A percentile compares a stretch with the other conserved stretches of the same genome.
Conservation (phyloP, 1,139 yeast genomes). For the Saccharomyces uvarum region DNA sequence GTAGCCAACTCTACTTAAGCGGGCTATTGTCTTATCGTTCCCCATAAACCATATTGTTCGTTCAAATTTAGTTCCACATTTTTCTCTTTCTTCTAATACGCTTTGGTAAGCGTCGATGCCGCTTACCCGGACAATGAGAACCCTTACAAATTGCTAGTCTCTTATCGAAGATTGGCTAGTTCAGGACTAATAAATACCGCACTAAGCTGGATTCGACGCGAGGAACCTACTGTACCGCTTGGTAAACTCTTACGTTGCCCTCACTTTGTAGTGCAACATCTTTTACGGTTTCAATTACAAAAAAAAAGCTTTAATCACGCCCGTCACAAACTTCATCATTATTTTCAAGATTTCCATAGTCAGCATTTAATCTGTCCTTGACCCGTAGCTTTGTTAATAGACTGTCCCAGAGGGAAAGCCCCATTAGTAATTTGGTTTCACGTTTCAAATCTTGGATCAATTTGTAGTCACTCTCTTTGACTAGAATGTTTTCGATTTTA, state of each 20-base stretch:
- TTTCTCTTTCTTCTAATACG: neutral
- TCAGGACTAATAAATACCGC: neutral
- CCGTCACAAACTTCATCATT: neutral
- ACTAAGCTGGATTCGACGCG: neutral
- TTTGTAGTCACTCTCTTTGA: constrained; percentile 11
- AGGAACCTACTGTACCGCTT: neutral
- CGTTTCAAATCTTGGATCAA: constrained; percentile 7
- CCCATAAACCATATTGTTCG: neutral
- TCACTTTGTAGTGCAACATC: neutral
- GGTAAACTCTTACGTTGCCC: neutral
- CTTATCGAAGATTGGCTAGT: neutral
- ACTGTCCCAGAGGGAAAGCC: constrained; percentile 12
- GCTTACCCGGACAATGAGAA: neutral
- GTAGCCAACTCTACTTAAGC: neutral
- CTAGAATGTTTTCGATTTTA: constrained; percentile 13
- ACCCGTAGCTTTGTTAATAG: constrained; percentile 12
- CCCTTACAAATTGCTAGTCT: neutral
- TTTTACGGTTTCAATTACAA: neutral
- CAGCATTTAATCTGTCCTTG: constrained; percentile 8
- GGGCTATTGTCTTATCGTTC: neutral
- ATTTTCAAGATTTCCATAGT: constrained; percentile 11
- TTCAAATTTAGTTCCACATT: neutral
- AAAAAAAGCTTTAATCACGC: neutral
- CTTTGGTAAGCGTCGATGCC: neutral
- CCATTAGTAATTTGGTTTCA: constrained; percentile 6